Evolutionary conservation across 1,139 yeast species (phyloP).

Genomic region (Suhomyces bolitotheri): DNA sequence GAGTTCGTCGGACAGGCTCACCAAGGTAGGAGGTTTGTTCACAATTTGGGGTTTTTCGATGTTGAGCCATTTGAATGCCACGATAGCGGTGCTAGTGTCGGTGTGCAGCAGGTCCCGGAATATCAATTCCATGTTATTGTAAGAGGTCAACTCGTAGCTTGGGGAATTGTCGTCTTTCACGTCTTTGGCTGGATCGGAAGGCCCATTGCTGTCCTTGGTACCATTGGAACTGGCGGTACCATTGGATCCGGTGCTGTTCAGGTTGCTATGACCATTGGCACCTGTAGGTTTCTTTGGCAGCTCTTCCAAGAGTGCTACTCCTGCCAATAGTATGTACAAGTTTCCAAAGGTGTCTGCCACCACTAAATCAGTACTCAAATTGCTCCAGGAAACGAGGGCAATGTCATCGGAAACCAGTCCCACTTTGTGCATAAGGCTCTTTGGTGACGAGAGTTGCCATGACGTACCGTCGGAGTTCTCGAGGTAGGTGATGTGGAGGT

Average conservation of each 20-base stretch:
- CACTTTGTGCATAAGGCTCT: constrained; percentile 38
- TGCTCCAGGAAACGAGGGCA: constrained; percentile 47
- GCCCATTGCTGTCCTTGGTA: constrained; percentile 2
- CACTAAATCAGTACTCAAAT: constrained; percentile 55
- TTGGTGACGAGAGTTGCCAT: constrained; percentile 66
- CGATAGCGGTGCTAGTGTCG: constrained; percentile 24
- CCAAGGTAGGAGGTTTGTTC: constrained; percentile 50
- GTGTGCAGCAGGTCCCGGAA: constrained; percentile 32
- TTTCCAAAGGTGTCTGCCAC: constrained; percentile 51
- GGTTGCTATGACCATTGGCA: constrained; percentile 1
- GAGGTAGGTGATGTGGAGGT: constrained; percentile 56
- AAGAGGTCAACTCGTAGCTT: constrained; percentile 47
- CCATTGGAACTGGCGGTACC: constrained; percentile 2
- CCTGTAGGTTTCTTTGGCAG: not conserved
- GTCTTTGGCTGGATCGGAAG: constrained; percentile 2
- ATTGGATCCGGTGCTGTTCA: constrained; percentile 4
- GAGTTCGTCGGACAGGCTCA: constrained; percentile 20
- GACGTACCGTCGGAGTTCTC: constrained; percentile 62
- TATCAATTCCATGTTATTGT: constrained; percentile 49
- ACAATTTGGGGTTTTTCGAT: constrained; percentile 62
- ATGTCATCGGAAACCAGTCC: constrained; percentile 32
- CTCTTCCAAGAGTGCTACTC: constrained; percentile 38
- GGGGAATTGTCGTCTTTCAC: constrained; percentile 21
- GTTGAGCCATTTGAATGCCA: constrained; percentile 69
- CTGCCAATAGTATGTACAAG: constrained; percentile 49